phyloP scores from a whole-genome alignment of 2,329 filamentous ascomycete genomes.

The Ascochyta clinopodiicola region DNA sequence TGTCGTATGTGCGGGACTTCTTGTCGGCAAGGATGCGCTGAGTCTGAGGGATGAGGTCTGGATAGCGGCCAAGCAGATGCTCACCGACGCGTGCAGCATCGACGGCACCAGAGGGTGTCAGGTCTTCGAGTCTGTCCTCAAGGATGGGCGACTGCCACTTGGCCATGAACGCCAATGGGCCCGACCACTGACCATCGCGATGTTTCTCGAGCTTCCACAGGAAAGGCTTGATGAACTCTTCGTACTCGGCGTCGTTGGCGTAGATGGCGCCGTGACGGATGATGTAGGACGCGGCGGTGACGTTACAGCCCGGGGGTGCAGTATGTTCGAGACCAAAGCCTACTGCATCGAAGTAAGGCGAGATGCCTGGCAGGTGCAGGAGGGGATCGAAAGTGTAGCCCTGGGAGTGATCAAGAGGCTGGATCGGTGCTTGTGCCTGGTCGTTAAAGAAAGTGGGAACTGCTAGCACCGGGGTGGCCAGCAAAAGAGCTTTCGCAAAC shows the following conservation, averaged over 20 bases:
- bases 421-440: constrained; percentile 25
- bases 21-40: constrained; percentile 42
- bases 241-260: constrained; percentile 59
- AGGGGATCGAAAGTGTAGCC: constrained; percentile 56
- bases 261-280: constrained; percentile 59
- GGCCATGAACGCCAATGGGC: constrained; percentile 62
- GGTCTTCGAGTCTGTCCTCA: constrained; percentile 55
- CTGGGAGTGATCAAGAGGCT: constrained; percentile 36
- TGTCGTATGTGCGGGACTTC: constrained; percentile 46
- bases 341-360: constrained; percentile 57
- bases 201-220: constrained; percentile 64
- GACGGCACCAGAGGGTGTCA: constrained; percentile 48
- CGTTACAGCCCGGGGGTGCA: constrained; percentile 57
- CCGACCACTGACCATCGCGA: constrained; percentile 57
- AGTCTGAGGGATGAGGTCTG: constrained; percentile 54
- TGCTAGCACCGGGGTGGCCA: constrained; percentile 31
- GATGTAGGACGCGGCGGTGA: constrained; percentile 57
- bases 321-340: constrained; percentile 55
- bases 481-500: constrained; percentile 24
- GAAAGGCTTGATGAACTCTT: constrained; percentile 58
- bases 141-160: constrained; percentile 64
- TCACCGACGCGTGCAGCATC: constrained; percentile 65
- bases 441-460: constrained; percentile 22
- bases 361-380: constrained; percentile 57
- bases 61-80: constrained; percentile 64